Conservation (phyloP, 2,329 filamentous ascomycete species). For the Exophiala spinifera region DNA sequence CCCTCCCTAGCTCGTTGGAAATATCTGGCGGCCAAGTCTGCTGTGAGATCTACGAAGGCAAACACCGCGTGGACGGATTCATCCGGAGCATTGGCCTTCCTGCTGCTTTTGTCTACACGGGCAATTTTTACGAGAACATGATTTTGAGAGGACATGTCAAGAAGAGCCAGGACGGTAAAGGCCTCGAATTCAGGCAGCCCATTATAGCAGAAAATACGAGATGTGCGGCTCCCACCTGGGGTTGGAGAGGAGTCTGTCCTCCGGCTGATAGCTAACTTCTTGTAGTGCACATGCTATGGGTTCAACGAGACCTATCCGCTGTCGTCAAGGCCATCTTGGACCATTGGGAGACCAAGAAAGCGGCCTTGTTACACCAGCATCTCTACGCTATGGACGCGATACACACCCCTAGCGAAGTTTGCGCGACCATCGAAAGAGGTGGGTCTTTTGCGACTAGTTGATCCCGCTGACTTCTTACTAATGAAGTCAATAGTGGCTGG, state of each 20-base stretch:
- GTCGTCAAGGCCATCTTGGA: conserved; percentile 26
- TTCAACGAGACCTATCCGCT: conserved; percentile 22
- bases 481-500: conserved; percentile 22
- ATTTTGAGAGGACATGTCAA: conserved; percentile 14
- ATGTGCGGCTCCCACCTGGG: conserved; percentile 10
- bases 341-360: conserved; percentile 26
- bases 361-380: conserved; percentile 13
- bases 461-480: not conserved
- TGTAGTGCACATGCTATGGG: conserved; percentile 24
- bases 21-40: conserved; percentile 16
- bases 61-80: conserved; percentile 25
- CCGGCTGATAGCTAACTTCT: not conserved
- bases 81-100: conserved; percentile 25
- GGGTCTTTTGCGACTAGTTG: not conserved
- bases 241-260: not conserved
- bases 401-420: conserved; percentile 13
- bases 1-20: conserved; percentile 14
- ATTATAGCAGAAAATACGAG: conserved; percentile 16
- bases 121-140: conserved; percentile 27
- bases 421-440: conserved; percentile 13
- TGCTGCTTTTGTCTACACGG: conserved; percentile 24
- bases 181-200: conserved; percentile 20
- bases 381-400: conserved; percentile 17
- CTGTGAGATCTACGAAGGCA: conserved; percentile 25
- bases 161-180: conserved; percentile 9